Evolutionary conservation across 306 rosid species (phyloP).

Genomic region (Ochetophila trinervis): DNA sequence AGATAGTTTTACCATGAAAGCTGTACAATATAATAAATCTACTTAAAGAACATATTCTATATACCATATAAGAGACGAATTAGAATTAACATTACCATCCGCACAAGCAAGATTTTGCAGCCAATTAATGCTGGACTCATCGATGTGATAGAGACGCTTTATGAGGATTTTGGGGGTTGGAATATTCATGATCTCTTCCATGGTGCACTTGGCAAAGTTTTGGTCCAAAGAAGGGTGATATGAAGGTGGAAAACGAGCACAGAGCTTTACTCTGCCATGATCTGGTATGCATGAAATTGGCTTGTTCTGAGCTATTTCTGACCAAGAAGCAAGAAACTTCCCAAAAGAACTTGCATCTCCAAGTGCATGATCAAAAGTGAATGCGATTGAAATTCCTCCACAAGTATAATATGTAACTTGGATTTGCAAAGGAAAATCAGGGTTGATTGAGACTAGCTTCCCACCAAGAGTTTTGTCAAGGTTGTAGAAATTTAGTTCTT

Average conservation of each 20-base stretch:
- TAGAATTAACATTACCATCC: conserved; percentile 20
- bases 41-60: no score
- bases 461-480: conserved; percentile 50
- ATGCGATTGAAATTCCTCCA: conserved; percentile 68
- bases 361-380: conserved; percentile 84
- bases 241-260: conserved; percentile 58
- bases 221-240: conserved; percentile 64
- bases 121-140: conserved; percentile 43
- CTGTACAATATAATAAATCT: no score
- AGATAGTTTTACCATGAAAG: no score
- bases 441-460: conserved; percentile 48
- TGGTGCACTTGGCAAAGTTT: conserved; percentile 59
- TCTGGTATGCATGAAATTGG: conserved; percentile 51
- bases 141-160: conserved; percentile 62
- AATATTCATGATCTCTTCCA: conserved; percentile 69
- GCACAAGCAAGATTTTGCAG: conserved; percentile 58
- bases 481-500: conserved; percentile 48
- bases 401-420: conserved; percentile 67
- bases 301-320: conserved; percentile 52
- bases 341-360: conserved; percentile 83
- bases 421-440: conserved; percentile 53
- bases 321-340: conserved; percentile 67
- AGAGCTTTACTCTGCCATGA: conserved; percentile 44
- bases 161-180: conserved; percentile 36
- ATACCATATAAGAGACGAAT: no score